Evolutionary conservation across 2,329 filamentous ascomycete genomes (phyloP), one percentile per base, ranked within the genome.

Genomic region (Tolypocladium album): DNA sequence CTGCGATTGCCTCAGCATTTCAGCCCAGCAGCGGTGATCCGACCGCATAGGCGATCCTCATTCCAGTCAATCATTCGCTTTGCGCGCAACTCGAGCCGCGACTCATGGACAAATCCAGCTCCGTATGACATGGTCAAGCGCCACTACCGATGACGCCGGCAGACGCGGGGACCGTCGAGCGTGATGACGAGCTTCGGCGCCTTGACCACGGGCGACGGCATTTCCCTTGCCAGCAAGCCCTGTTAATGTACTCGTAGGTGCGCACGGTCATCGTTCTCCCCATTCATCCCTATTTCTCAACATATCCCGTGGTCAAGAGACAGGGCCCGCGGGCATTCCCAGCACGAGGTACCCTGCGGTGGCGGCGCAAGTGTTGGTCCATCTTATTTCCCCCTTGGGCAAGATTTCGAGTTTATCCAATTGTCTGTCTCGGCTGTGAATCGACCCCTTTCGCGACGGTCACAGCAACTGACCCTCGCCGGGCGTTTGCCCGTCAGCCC

Each of bases 361-460:
- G 20, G 9, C 55, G 17, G 39, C n/a, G 5, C 53, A 56, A 38
- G 34, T 34, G 36, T 42, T 17, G 13, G 15, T 4, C 8, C 13
- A 42, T 42, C 22, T 39, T 13, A 42, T 56, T 40, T 43, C 43
- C 36, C 15, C 22, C 27, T 42, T 42, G 36, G 47, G 45, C 43
- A 42, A 42, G 36, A 42, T 22, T 15, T 40, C 36, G 47, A 52
- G 45, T n/a, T 27, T 20, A 36, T 53, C 31, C 57, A 38, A 52
- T 53, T 40, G n/a, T 11, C 58, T 59, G 58, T 59, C 58, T 59
- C 57, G 57, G 47, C 57, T 42, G 57, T 22, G n/a, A 57, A 58
- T 8, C 60, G 27, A 52, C 47, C 47, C 47, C 27, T 50, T 52
- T 52, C 27, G 9, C 27, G 24, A 13, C 24, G 3, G 27, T 31